Evolutionary conservation across 148 eudicot species (phyloP).

Genomic region (Vaccinium macrocarpon): DNA sequence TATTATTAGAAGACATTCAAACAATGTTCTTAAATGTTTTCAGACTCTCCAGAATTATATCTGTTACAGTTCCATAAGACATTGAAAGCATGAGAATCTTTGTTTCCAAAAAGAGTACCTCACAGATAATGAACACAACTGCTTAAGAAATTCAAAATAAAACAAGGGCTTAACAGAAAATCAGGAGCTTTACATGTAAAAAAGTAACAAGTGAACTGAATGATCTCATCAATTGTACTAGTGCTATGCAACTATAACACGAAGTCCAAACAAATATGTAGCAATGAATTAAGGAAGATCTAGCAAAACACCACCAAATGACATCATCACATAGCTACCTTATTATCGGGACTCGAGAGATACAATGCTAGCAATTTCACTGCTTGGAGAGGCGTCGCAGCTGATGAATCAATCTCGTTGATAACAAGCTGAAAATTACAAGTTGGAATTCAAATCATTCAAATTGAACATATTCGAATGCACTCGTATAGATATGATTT

Average conservation of each 20-base stretch:
- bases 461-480: neutral
- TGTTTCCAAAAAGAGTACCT: neutral
- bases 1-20: neutral
- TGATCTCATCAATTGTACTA: neutral
- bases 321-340: conserved; percentile 49
- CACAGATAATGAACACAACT: neutral
- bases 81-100: neutral
- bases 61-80: neutral
- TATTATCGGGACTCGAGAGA: conserved; percentile 52
- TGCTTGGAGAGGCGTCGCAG: conserved; percentile 89
- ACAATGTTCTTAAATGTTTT: neutral
- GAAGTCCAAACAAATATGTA: neutral
- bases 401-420: conserved; percentile 69
- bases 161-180: neutral
- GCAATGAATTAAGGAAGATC: neutral
- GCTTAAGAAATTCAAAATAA: neutral
- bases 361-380: conserved; percentile 86
- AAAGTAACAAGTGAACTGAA: neutral
- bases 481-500: neutral
- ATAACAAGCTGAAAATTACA: conserved; percentile 56
- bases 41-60: neutral
- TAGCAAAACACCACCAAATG: neutral
- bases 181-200: neutral
- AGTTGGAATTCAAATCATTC: neutral
- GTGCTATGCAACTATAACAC: neutral